These are phyloP conservation scores for Nothophoma quercina DNA, from an alignment of 2,329 filamentous ascomycete species.

Conservation along the genomic window DNA sequence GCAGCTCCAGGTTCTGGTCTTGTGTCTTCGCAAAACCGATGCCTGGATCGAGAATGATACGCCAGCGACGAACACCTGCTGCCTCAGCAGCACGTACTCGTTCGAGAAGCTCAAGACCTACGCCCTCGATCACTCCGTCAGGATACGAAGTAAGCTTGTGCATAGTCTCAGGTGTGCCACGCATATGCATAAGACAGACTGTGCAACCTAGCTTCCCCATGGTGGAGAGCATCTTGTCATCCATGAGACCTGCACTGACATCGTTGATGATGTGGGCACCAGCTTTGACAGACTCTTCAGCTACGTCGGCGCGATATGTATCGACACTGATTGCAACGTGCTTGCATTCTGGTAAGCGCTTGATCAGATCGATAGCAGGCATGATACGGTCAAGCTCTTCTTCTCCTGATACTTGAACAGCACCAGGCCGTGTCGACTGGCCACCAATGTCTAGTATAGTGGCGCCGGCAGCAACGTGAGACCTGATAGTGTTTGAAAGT, in stretches of 20 bases:
- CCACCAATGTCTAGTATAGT: conserved; percentile 92
- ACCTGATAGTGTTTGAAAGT: conserved; percentile 65
- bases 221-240: conserved; percentile 81
- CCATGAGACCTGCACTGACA: conserved; percentile 81
- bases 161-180: conserved; percentile 87
- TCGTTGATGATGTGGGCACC: conserved; percentile 97
- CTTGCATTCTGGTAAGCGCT: conserved; percentile 67
- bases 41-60: conserved; percentile 92
- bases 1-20: conserved; percentile 80
- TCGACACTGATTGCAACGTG: conserved; percentile 84
- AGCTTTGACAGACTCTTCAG: conserved; percentile 74
- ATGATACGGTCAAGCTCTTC: conserved; percentile 82
- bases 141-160: conserved; percentile 69
- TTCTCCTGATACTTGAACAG: conserved; percentile 70
- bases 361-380: conserved; percentile 78
- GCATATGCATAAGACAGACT: conserved; percentile 91
- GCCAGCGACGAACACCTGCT: conserved; percentile 88
- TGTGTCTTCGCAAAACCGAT: conserved; percentile 90
- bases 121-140: conserved; percentile 68
- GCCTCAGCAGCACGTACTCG: conserved; percentile 78
- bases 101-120: conserved; percentile 71
- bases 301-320: conserved; percentile 88
- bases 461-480: conserved; percentile 73
- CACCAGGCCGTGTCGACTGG: conserved; percentile 85
- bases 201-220: conserved; percentile 80